A percentile compares a stretch with the other conserved stretches of the same genome.
phyloP scores from a whole-genome alignment of 305 asterid genomes.

The Solanum hybrid region DNA sequence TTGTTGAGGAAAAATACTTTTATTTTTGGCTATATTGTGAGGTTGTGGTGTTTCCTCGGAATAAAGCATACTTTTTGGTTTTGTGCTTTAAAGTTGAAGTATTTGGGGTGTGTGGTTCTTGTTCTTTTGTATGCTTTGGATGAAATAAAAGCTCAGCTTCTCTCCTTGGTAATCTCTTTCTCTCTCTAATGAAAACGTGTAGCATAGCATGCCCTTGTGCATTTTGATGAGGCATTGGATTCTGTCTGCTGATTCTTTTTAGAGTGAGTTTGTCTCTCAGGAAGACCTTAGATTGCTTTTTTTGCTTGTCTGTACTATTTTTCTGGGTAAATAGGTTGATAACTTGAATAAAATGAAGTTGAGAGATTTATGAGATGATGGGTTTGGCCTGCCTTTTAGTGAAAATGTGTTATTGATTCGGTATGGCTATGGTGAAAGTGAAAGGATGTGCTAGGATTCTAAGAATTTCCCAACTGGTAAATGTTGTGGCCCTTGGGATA shows the following conservation, averaged over 20 bases:
- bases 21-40: conserved; percentile 18
- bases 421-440: conserved; percentile 31
- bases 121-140: conserved; percentile 14
- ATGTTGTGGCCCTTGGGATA: conserved; percentile 24
- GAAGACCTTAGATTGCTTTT: not conserved
- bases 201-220: conserved; percentile 1
- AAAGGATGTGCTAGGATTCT: conserved; percentile 14
- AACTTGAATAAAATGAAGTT: not conserved
- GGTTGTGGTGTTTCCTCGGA: conserved; percentile 30
- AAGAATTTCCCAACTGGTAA: conserved; percentile 19
- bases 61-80: conserved; percentile 19
- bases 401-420: conserved; percentile 29
- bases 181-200: conserved; percentile 14
- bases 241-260: not conserved
- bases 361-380: conserved; percentile 5
- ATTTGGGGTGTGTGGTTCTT: conserved; percentile 33
- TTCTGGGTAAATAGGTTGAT: conserved; percentile 1
- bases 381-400: conserved; percentile 6
- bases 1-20: conserved; percentile 3
- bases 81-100: conserved; percentile 6
- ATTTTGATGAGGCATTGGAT: conserved; percentile 1
- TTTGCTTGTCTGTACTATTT: not conserved
- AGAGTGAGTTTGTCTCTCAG: not conserved
- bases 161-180: not conserved
- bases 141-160: conserved; percentile 9